A percentile compares a stretch with the other conserved stretches of the same genome.
Conservation (phyloP, 495 filamentous ascomycete genomes). For the Penicillium coffeae region DNA sequence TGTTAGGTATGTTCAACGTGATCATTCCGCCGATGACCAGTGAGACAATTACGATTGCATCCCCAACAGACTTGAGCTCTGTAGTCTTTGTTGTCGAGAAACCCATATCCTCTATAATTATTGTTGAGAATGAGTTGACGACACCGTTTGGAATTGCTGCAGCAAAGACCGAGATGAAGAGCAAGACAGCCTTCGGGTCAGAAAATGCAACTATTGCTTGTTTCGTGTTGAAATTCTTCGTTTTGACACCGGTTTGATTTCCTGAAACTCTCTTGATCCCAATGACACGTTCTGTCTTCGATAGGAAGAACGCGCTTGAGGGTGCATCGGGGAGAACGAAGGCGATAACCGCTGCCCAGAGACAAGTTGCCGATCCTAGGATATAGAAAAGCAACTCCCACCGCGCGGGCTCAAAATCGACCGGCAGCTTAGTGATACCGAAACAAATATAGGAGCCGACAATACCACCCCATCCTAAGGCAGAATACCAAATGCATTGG, state of each 20-base stretch:
- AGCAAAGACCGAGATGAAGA: constrained; percentile 12
- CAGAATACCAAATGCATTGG: constrained; percentile 13
- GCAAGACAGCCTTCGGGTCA: constrained; percentile 5
- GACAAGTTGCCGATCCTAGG: background rate
- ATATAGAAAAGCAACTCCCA: constrained; percentile 3
- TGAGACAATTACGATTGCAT: constrained; percentile 3
- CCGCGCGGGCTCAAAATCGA: background rate
- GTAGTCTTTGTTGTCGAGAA: constrained; percentile 9
- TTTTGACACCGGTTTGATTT: constrained; percentile 3
- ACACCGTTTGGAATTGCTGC: constrained; percentile 14
- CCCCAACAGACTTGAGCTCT: constrained; percentile 5
- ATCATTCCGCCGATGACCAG: constrained; percentile 7
- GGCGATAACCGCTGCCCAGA: background rate
- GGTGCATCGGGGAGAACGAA: background rate
- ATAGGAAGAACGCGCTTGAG: constrained; percentile 1
- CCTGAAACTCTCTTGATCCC: background rate
- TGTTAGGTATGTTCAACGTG: constrained; percentile 5
- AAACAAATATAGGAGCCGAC: constrained; percentile 7
- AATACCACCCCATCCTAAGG: constrained; percentile 10
- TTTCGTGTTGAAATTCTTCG: background rate
- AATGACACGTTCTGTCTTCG: background rate
- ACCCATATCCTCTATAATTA: constrained; percentile 15
- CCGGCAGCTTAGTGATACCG: background rate
- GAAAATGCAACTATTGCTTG: constrained; percentile 3
- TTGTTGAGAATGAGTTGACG: constrained; percentile 13